Evolutionary conservation across 345 rosid species (phyloP), one percentile per base, ranked within the genome.

Genomic region (Combretum micranthum): DNA sequence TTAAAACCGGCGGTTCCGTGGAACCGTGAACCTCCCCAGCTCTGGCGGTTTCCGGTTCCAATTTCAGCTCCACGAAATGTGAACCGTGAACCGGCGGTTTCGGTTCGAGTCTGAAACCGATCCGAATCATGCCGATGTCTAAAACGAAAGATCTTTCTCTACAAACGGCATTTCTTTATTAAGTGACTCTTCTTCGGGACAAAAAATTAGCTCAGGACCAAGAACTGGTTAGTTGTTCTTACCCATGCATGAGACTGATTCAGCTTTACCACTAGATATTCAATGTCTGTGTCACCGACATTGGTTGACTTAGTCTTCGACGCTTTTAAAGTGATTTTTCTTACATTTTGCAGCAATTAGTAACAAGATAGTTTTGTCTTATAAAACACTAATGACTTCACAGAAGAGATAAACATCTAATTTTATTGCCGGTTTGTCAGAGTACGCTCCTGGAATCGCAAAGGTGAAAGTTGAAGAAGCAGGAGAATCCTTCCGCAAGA

Each of bases 401-500:
- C 49, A 11, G 21, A 20, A 44, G 50, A 17, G 21, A 13, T n/a
- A 23, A 47, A 45, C 15, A 14, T 19, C 25, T 45, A 32, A 45
- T 19, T 42, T 65, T 12, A 51, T 32, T 61, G 51, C 59, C 10
- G 47, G 68, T 49, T 42, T 80, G 56, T 66, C 75, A 80, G 83
- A 61, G 59, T 43, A 68, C 42, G 55, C 50, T 65, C 58, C 74
- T 45, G 66, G 70, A 47, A 73, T 45, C 19, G 64, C 68, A 21
- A 64, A 60, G 45, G 52, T 68, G 59, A 13, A 53, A 17, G 62
- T n/a, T 42, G 85, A 64, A 64, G 94, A 80, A 65, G 47, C 51
- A 49, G 81, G 77, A n/a, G 83, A 79, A 7, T 71, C 81, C 61
- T 68, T 77, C 72, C 76, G 70, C 8, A 72, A 48, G 25, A 67